phyloP scores from a whole-genome alignment of 2,329 filamentous ascomycete species.

The Fusarium chuoi region DNA sequence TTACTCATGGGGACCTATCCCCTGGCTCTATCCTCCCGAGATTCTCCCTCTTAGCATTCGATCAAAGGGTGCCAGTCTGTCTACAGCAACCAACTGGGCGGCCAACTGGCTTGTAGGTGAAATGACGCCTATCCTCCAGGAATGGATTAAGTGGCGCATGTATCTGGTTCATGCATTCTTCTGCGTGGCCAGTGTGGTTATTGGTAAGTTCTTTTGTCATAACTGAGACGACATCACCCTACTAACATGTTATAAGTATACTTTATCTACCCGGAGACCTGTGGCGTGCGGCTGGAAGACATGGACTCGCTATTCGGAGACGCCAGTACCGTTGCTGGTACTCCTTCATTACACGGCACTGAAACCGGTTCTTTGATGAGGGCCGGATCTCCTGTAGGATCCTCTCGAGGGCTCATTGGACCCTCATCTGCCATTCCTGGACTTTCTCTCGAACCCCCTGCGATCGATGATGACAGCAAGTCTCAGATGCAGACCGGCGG shows the following conservation, averaged over 20 bases:
- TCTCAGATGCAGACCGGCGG: constrained; percentile 50
- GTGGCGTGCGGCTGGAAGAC: constrained; percentile 92
- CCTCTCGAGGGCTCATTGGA: constrained; percentile 70
- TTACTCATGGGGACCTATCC: constrained; percentile 94
- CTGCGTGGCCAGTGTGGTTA: constrained; percentile 92
- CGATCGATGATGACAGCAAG: constrained; percentile 63
- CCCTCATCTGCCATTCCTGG: constrained; percentile 79
- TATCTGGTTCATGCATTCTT: constrained; percentile 98
- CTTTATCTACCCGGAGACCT: constrained; percentile 97
- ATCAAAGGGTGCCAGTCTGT: constrained; percentile 95
- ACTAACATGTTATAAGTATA: constrained; percentile 73
- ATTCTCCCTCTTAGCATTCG: constrained; percentile 96
- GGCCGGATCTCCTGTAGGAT: constrained; percentile 77
- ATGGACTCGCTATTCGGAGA: constrained; percentile 97
- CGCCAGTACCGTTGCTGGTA: constrained; percentile 81
- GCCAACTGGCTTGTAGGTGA: constrained; percentile 98
- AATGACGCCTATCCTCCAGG: constrained; percentile 92
- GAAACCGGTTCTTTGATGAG: constrained; percentile 87
- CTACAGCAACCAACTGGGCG: constrained; percentile 96
- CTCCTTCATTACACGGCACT: constrained; percentile 78
- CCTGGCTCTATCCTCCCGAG: constrained; percentile 98
- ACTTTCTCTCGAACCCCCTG: constrained; percentile 82
- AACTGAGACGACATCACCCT: constrained; percentile 25
- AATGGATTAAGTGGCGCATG: constrained; percentile 90
- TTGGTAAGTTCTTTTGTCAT: constrained; percentile 75